Evolutionary conservation across 2,329 filamentous ascomycete species (phyloP).

Genomic region (Fragosphaeria purpurea): DNA sequence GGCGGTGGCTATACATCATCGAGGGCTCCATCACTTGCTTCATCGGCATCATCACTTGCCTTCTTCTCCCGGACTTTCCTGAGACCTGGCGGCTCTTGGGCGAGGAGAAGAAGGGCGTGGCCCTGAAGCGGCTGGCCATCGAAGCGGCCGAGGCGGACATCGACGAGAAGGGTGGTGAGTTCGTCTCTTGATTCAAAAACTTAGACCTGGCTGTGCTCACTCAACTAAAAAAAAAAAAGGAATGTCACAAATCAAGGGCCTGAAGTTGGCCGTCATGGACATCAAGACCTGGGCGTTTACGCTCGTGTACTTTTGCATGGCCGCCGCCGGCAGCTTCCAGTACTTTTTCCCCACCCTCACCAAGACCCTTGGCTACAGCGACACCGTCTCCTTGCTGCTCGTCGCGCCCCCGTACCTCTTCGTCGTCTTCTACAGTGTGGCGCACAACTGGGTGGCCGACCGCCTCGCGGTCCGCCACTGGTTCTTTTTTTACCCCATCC

Average conservation of each 20-base stretch:
- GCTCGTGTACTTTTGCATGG: conserved; percentile 13
- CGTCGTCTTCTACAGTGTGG: background rate
- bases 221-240: background rate
- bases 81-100: conserved; percentile 13
- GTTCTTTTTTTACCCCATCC: background rate
- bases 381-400: conserved; percentile 21
- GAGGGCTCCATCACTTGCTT: conserved; percentile 15
- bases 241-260: conserved; percentile 12
- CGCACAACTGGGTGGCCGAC: background rate
- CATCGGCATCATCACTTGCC: conserved; percentile 8
- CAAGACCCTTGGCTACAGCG: conserved; percentile 12
- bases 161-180: conserved; percentile 7
- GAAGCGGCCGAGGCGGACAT: conserved; percentile 15
- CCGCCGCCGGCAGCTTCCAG: background rate
- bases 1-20: conserved; percentile 15
- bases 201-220: too few species aligned
- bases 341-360: conserved; percentile 17
- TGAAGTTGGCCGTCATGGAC: conserved; percentile 16
- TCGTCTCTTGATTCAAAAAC: too few species aligned
- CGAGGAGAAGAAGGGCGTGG: conserved; percentile 8
- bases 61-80: conserved; percentile 13
- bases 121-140: conserved; percentile 10
- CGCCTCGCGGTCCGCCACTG: background rate
- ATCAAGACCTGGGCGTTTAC: conserved; percentile 17
- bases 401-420: conserved; percentile 19